Base-by-base conservation (phyloP, 208 protist species). In the Leishmania lainsoni region DNA sequence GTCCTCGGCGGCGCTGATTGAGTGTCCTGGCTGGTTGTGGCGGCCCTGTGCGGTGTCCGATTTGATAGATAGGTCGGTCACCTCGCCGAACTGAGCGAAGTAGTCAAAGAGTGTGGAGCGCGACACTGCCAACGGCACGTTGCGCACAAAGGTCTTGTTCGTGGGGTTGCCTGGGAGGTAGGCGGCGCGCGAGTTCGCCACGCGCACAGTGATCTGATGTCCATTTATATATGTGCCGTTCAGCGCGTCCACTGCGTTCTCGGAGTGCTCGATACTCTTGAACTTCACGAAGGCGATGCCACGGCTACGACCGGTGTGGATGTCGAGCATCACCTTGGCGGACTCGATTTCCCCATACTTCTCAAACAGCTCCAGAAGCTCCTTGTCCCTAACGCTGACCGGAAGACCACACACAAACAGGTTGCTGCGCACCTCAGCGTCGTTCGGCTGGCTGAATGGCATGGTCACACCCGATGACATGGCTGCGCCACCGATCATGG, bases 271-370 rank as follows among this genome's bases (percentile, higher is more conserved):
- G 32, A 90, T 81, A 5, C 84, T 63, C 2, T n/a, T 83, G 68
- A 90, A 96, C 80, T 94, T 94, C 16, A 96, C 92, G 79, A 96
- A 96, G 39, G 91, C 92, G 54, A 94, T 94, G 58, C 91, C 83
- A 54, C 91, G 89, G 75, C 91, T 93, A 51, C 84, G 85, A 0
- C 92, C 92, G 29, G 88, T 94, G 87, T 91, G 88, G 52, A 96
- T 96, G 84, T 96, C 83, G 1, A 96, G 87, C 93, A 96, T 96
- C 52, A 96, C 91, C 87, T 96, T 96, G n/a, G 90, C 89, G 0
- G 88, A 93, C 74, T 92, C 86, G 51, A 96, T 92, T 49, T 54
- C 71, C 14, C 93, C 93, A 54, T 85, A 92, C 35, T 81, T 72
- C 17, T 72, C 54, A 29, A 94, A 96, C 69, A 93, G 56, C 8